These are phyloP conservation scores for Neolentinus lepideus DNA, from an alignment of 1,284 basidiomycete species.

Conservation along the genomic window DNA sequence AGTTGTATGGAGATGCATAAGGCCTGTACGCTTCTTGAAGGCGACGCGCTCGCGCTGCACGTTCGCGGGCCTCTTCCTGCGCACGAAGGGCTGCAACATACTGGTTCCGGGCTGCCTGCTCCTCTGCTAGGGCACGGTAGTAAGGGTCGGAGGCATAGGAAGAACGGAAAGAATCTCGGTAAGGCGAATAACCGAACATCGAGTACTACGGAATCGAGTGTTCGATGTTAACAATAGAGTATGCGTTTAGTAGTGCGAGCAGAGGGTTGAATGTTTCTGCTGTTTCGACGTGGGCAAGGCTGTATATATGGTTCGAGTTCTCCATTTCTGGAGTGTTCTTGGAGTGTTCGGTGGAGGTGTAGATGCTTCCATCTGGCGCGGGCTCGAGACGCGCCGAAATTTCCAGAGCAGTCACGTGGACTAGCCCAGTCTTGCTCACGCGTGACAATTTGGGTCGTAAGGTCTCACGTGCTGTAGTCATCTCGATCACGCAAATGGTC, in stretches of 20 bases:
- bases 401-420: neutral
- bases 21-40: constrained; percentile 6
- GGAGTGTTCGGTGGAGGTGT: neutral
- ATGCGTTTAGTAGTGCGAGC: neutral
- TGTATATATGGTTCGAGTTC: neutral
- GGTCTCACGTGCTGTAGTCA: too few species aligned
- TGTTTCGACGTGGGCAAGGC: neutral
- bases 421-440: neutral
- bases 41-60: constrained; percentile 21
- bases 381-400: neutral
- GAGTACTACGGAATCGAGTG: constrained; percentile 9
- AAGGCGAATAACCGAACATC: constrained; percentile 1
- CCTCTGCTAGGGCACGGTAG: constrained; percentile 22
- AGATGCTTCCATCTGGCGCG: neutral
- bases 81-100: constrained; percentile 22
- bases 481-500: constrained; percentile 7
- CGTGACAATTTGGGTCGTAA: too few species aligned
- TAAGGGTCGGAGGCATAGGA: constrained; percentile 14
- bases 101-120: constrained; percentile 22
- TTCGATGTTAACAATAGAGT: neutral
- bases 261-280: neutral
- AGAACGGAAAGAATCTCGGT: neutral
- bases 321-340: neutral
- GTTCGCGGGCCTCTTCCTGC: constrained; percentile 22
- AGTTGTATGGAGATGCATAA: constrained; percentile 15